Evolutionary conservation across 2,329 filamentous ascomycete species (phyloP).

Genomic region (Ustilaginoidea virens): DNA sequence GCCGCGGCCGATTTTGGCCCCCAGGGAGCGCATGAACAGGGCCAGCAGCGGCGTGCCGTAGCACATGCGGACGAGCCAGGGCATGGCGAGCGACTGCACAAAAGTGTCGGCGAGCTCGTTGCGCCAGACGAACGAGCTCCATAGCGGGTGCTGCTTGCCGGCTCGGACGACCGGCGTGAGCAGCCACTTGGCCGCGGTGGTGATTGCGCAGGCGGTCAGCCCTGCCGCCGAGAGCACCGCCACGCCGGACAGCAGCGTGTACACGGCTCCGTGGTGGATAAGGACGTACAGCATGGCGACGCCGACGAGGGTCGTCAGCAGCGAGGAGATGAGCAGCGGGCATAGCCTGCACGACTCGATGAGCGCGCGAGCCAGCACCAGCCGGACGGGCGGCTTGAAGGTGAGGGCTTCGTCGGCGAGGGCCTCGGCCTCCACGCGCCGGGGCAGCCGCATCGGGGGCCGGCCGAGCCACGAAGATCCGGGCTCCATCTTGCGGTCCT

Average conservation of each 20-base stretch:
- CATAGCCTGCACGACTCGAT: slow-evolving; percentile 8
- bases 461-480: slow-evolving; percentile 10
- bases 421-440: slow-evolving; percentile 5
- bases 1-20: slow-evolving; percentile 9
- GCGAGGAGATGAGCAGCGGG: slow-evolving; percentile 6
- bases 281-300: slow-evolving; percentile 5
- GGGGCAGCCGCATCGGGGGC: slow-evolving; percentile 8
- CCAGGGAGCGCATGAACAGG: slow-evolving; percentile 8
- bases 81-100: slow-evolving; percentile 23
- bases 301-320: slow-evolving; percentile 2
- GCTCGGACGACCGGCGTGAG: slow-evolving; percentile 7
- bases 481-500: slow-evolving; percentile 5
- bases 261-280: slow-evolving; percentile 5
- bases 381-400: slow-evolving; percentile 7
- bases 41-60: slow-evolving; percentile 9
- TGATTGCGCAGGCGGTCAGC: slow-evolving; percentile 3
- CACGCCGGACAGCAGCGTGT: slow-evolving; percentile 5
- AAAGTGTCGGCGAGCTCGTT: slow-evolving; percentile 43
- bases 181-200: slow-evolving; percentile 8
- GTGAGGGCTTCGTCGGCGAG: slow-evolving; percentile 7
- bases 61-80: slow-evolving; percentile 6
- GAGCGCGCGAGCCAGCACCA: slow-evolving; percentile 5
- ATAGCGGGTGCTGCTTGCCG: slow-evolving; percentile 9
- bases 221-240: slow-evolving; percentile 4
- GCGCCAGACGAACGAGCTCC: slow-evolving; percentile 11